phyloP scores from a whole-genome alignment of 192 early-diverging fungal genomes.

The Dimargaris cristalligena region DNA sequence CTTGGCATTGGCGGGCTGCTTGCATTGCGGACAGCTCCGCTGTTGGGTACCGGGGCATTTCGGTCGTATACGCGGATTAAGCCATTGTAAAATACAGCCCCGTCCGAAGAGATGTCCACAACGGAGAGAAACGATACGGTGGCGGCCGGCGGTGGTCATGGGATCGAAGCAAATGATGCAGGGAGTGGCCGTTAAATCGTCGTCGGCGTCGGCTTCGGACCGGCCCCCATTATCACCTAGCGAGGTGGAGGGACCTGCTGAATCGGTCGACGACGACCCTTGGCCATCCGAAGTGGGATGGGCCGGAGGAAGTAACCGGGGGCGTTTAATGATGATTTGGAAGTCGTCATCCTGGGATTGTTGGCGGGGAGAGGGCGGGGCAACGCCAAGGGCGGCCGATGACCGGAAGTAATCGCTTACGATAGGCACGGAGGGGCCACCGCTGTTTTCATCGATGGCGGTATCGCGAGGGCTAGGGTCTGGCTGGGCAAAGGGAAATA shows the following conservation, averaged over 20 bases:
- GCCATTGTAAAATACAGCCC: background rate
- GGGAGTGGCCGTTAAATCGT: background rate
- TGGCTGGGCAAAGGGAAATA: too few relatives aligned
- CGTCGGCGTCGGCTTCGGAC: background rate
- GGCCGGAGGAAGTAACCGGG: background rate
- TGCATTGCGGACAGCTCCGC: background rate
- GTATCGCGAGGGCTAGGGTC: too few relatives aligned
- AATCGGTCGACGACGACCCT: too few relatives aligned
- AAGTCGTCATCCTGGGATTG: background rate
- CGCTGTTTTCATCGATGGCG: too few relatives aligned
- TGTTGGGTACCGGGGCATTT: background rate
- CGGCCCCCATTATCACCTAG: too few relatives aligned
- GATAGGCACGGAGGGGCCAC: too few relatives aligned
- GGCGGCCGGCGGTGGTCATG: background rate
- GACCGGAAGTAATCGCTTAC: too few relatives aligned
- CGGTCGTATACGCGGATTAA: background rate
- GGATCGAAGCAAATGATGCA: background rate
- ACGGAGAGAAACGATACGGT: conserved; percentile 5
- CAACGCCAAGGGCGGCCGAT: too few relatives aligned
- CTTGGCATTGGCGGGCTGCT: background rate
- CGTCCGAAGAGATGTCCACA: conserved; percentile 6
- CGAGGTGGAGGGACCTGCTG: too few relatives aligned
- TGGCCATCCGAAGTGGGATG: too few relatives aligned
- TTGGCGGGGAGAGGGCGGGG: background rate
- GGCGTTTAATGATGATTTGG: background rate